Percentiles rank a stretch among this genome's conserved stretches.
phyloP scores from a whole-genome alignment of 345 rosid species.

The Arabis alpina region DNA sequence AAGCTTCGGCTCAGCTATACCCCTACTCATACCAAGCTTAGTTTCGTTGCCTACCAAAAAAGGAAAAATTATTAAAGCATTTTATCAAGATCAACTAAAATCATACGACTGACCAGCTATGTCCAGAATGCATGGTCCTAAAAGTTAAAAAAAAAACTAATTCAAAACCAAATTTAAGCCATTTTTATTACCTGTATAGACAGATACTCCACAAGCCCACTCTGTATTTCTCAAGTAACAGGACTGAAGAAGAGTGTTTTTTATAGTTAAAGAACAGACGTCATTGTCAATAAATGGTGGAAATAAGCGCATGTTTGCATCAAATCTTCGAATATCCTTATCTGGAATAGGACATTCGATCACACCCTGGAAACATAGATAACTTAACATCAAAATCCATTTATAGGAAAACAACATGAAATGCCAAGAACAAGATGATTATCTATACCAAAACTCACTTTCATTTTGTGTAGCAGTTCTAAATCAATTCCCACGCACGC shows the following conservation, averaged over 20 bases:
- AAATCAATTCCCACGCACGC: slow-evolving; percentile 91
- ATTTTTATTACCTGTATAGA: slow-evolving; percentile 75
- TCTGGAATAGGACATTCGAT: slow-evolving; percentile 95
- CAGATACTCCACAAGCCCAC: slow-evolving; percentile 99
- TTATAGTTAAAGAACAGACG: slow-evolving; percentile 88
- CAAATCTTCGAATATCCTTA: slow-evolving; percentile 96
- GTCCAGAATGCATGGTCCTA: slow-evolving; percentile 16
- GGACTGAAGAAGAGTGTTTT: slow-evolving; percentile 93
- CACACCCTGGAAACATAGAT: slow-evolving; percentile 70
- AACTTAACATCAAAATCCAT: slow-evolving; percentile 17
- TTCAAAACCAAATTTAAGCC: neutral
- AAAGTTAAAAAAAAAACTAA: slow-evolving; percentile 1
- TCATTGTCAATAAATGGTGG: slow-evolving; percentile 98
- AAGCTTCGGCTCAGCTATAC: slow-evolving; percentile 97
- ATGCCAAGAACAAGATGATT: neutral
- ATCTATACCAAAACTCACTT: slow-evolving; percentile 52
- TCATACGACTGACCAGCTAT: neutral
- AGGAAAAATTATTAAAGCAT: neutral
- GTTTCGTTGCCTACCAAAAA: slow-evolving; percentile 80
- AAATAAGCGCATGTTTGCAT: slow-evolving; percentile 91
- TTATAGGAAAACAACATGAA: slow-evolving; percentile 3
- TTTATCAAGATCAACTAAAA: slow-evolving; percentile 30
- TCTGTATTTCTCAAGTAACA: slow-evolving; percentile 97
- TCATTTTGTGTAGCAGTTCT: slow-evolving; percentile 90
- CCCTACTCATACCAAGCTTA: slow-evolving; percentile 97